A percentile compares a stretch with the other conserved stretches of the same genome.
Evolutionary conservation across 140 eudicot species (phyloP).

Genomic region (Anethum foeniculum): DNA sequence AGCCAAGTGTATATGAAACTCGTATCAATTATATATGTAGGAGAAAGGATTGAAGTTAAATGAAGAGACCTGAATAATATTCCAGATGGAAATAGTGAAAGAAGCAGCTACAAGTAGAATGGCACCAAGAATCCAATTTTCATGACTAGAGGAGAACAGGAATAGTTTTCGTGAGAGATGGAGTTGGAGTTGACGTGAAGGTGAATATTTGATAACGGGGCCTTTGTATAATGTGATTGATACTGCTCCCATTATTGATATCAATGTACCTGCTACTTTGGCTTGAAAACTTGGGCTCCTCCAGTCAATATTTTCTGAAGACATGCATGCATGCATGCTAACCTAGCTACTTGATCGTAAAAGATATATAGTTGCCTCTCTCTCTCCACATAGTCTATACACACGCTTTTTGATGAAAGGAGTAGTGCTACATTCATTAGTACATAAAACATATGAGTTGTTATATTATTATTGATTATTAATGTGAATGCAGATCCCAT

Average conservation of each 20-base stretch:
- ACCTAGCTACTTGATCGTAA: neutral
- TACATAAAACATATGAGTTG: too few species aligned
- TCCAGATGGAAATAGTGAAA: conserved; percentile 52
- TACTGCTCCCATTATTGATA: conserved; percentile 52
- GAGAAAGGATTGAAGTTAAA: neutral
- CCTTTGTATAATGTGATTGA: conserved; percentile 44
- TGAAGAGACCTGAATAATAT: conserved; percentile 55
- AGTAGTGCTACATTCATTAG: too few species aligned
- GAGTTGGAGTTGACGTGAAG: conserved; percentile 20
- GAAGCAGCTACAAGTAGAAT: conserved; percentile 54
- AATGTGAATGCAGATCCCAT: too few species aligned
- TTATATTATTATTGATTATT: too few species aligned
- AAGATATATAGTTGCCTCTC: too few species aligned
- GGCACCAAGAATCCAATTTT: conserved; percentile 69
- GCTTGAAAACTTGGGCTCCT: conserved; percentile 43
- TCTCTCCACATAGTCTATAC: too few species aligned
- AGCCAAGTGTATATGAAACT: too few species aligned
- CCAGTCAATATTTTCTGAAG: conserved; percentile 21
- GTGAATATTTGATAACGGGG: conserved; percentile 37
- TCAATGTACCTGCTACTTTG: conserved; percentile 40
- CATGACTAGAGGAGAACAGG: conserved; percentile 47
- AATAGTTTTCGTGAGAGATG: conserved; percentile 26
- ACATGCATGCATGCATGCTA: neutral
- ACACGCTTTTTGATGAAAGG: too few species aligned
- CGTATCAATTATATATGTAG: neutral